phyloP scores from a whole-genome alignment of 176 grass and related monocot species.

The Aegilops speltoides region DNA sequence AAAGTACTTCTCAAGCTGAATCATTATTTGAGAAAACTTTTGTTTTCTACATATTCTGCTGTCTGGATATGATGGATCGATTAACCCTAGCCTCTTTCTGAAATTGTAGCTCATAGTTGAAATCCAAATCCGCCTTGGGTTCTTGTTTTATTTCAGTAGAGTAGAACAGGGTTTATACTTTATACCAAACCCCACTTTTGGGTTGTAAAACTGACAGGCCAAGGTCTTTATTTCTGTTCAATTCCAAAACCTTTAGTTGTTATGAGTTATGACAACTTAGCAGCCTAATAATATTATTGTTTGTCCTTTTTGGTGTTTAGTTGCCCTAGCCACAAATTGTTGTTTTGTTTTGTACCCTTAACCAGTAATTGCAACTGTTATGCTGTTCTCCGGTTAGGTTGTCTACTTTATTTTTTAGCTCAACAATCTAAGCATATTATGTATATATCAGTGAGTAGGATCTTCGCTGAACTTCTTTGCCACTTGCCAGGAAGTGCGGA shows the following conservation, averaged over 20 bases:
- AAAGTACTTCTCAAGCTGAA: constrained; percentile 22
- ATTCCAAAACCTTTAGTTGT: not conserved
- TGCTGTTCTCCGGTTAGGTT: not conserved
- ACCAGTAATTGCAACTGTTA: not conserved
- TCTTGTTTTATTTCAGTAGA: not conserved
- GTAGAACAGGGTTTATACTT: not conserved
- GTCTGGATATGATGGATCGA: not conserved
- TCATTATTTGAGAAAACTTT: not conserved
- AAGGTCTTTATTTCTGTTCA: not conserved
- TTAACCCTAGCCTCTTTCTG: not conserved
- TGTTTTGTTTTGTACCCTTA: not conserved
- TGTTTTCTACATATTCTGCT: not conserved
- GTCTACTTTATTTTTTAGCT: not conserved
- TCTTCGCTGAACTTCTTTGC: constrained; percentile 32
- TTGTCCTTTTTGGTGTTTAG: not conserved
- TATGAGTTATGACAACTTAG: not conserved
- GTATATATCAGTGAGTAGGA: not conserved
- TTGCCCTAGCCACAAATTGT: constrained; percentile 8
- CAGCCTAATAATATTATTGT: not conserved
- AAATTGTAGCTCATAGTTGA: constrained; percentile 1
- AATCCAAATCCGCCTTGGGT: not conserved
- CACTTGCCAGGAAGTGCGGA: constrained; percentile 87
- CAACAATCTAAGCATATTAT: not conserved
- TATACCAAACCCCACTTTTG: not conserved
- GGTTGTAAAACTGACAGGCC: not conserved